phyloP scores from a whole-genome alignment of 352 stramenopile species.

The Phytophthora podocarpi region DNA sequence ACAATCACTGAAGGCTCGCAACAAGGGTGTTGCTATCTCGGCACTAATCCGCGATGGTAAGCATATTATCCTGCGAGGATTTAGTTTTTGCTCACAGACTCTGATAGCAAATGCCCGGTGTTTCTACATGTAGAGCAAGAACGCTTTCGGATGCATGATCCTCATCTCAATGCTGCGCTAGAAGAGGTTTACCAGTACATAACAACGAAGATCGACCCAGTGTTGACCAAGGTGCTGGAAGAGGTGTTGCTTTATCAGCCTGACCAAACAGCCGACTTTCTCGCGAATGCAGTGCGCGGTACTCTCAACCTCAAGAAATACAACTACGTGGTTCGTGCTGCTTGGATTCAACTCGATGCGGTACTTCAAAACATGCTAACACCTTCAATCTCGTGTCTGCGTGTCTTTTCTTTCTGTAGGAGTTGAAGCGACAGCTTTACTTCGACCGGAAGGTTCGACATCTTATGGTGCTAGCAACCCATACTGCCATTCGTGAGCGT shows the following conservation, averaged over 20 bases:
- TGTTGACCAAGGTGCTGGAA: slow-evolving; percentile 69
- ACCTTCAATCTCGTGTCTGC: too few species aligned
- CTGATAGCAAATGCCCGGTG: background rate
- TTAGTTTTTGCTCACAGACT: background rate
- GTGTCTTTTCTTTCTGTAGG: too few species aligned
- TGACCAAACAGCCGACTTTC: slow-evolving; percentile 73
- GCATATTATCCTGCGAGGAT: background rate
- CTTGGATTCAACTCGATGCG: background rate
- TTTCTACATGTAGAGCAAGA: slow-evolving; percentile 68
- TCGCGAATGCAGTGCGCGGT: slow-evolving; percentile 65
- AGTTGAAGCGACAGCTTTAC: slow-evolving; percentile 70
- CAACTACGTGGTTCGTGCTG: slow-evolving; percentile 64
- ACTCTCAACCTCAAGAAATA: slow-evolving; percentile 78
- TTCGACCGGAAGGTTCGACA: slow-evolving; percentile 83
- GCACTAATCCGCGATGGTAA: slow-evolving; percentile 61
- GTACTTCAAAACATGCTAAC: background rate
- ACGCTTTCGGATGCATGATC: slow-evolving; percentile 59
- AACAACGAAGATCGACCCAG: slow-evolving; percentile 61
- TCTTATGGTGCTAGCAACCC: slow-evolving; percentile 65
- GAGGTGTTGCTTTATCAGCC: slow-evolving; percentile 76
- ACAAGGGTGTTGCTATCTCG: slow-evolving; percentile 56
- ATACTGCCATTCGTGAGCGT: slow-evolving; percentile 65
- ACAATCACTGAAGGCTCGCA: slow-evolving; percentile 43
- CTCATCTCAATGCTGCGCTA: slow-evolving; percentile 49
- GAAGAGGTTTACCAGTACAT: slow-evolving; percentile 78